These are phyloP conservation scores for Pestalotiopsis sp. DNA, from an alignment of 2,329 filamentous ascomycete genomes.

Conservation along the genomic window DNA sequence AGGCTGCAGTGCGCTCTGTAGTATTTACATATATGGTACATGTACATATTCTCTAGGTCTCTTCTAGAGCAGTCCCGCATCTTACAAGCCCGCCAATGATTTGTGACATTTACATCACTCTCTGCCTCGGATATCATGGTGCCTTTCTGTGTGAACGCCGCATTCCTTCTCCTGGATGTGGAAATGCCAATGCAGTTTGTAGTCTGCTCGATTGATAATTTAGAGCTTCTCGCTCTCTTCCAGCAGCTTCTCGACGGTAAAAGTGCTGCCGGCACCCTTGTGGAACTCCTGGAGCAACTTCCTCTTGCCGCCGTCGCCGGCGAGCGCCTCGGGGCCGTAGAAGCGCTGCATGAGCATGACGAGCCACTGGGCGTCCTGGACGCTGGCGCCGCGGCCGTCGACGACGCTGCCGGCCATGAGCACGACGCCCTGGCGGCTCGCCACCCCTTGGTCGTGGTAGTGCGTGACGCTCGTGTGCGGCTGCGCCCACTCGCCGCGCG, in stretches of 20 bases:
- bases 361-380: slow-evolving; percentile 86
- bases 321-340: slow-evolving; percentile 64
- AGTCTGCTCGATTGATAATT: too few species aligned
- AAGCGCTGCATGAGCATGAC: slow-evolving; percentile 94
- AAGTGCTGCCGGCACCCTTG: slow-evolving; percentile 69
- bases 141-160: background rate
- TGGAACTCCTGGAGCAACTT: slow-evolving; percentile 82
- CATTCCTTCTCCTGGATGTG: background rate
- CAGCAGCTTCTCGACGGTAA: slow-evolving; percentile 82
- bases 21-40: slow-evolving; percentile 12
- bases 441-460: slow-evolving; percentile 71
- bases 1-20: background rate
- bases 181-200: background rate
- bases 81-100: background rate
- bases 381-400: slow-evolving; percentile 73
- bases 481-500: slow-evolving; percentile 83
- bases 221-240: slow-evolving; percentile 85
- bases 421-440: slow-evolving; percentile 74
- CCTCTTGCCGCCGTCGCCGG: slow-evolving; percentile 65
- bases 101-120: background rate
- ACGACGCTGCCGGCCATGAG: slow-evolving; percentile 83
- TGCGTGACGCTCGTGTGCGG: slow-evolving; percentile 95
- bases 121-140: background rate
- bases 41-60: background rate
- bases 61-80: background rate